Evolutionary conservation across 352 stramenopile species (phyloP).

Genomic region (Saprolegnia diclina): DNA sequence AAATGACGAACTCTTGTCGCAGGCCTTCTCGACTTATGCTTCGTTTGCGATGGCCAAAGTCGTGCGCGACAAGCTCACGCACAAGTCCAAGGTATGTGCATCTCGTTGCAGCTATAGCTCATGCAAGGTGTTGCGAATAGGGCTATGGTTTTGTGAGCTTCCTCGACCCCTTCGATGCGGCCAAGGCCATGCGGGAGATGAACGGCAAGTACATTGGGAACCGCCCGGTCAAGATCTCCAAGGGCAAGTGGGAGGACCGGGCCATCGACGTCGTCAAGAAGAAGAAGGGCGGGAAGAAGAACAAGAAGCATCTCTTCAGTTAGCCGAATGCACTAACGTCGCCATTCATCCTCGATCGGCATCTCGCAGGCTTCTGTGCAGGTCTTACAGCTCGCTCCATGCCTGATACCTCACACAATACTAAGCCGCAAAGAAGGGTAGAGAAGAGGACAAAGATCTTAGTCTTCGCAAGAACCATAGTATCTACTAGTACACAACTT

Average conservation of each 20-base stretch:
- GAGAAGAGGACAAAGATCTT: too few species aligned
- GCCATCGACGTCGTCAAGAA: slow-evolving; percentile 88
- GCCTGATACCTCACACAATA: too few species aligned
- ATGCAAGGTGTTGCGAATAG: slow-evolving; percentile 9
- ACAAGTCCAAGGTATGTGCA: slow-evolving; percentile 53
- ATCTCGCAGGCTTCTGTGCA: too few species aligned
- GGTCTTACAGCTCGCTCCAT: too few species aligned
- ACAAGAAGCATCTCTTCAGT: slow-evolving; percentile 70
- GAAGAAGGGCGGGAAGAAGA: slow-evolving; percentile 82
- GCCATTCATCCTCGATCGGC: too few species aligned
- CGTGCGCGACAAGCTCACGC: slow-evolving; percentile 75
- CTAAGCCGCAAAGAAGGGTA: too few species aligned
- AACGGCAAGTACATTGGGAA: slow-evolving; percentile 95
- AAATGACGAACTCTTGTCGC: slow-evolving; percentile 78
- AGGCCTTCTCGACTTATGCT: slow-evolving; percentile 66
- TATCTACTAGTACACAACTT: too few species aligned
- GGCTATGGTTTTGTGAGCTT: slow-evolving; percentile 96
- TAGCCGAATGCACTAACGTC: background rate
- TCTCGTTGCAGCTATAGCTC: background rate
- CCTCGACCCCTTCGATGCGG: slow-evolving; percentile 90
- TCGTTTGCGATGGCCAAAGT: slow-evolving; percentile 78
- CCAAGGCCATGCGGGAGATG: slow-evolving; percentile 93
- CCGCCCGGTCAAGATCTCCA: slow-evolving; percentile 91
- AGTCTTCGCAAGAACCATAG: too few species aligned
- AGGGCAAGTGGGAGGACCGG: slow-evolving; percentile 93